Evolutionary conservation across 2,329 filamentous ascomycete genomes (phyloP).

Genomic region (Hymenoscyphus fraxineus): DNA sequence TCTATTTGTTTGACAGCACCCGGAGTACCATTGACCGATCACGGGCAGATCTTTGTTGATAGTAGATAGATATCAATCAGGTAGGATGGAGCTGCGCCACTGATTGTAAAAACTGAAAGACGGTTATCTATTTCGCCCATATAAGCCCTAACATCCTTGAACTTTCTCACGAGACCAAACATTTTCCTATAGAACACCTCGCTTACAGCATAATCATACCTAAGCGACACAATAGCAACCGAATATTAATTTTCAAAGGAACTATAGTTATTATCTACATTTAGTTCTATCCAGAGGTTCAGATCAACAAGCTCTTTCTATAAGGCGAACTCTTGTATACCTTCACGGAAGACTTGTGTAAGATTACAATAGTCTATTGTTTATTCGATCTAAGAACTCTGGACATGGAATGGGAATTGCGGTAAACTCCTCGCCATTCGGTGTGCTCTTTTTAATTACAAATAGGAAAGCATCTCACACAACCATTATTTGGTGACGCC

Average conservation of each 20-base stretch:
- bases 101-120: conserved; percentile 7
- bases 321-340: neutral
- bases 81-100: conserved; percentile 2
- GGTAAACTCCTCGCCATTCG: neutral
- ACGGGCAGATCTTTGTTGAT: neutral
- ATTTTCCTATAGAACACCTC: conserved; percentile 70
- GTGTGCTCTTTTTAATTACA: conserved; percentile 33
- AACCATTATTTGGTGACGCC: neutral
- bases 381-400: no score
- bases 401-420: no score
- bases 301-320: neutral
- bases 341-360: neutral
- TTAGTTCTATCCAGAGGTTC: neutral
- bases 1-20: neutral
- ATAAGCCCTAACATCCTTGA: conserved; percentile 69
- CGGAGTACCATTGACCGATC: neutral
- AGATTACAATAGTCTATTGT: neutral
- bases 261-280: neutral
- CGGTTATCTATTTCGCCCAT: conserved; percentile 57
- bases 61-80: neutral
- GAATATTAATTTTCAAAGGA: neutral
- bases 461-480: neutral
- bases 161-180: conserved; percentile 67
- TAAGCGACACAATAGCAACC: neutral
- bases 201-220: conserved; percentile 37